Percentiles rank a stretch among this genome's conserved stretches.
These are phyloP conservation scores for Gaultheria prostrata DNA, from an alignment of 148 eudicot species.

Conservation along the genomic window DNA sequence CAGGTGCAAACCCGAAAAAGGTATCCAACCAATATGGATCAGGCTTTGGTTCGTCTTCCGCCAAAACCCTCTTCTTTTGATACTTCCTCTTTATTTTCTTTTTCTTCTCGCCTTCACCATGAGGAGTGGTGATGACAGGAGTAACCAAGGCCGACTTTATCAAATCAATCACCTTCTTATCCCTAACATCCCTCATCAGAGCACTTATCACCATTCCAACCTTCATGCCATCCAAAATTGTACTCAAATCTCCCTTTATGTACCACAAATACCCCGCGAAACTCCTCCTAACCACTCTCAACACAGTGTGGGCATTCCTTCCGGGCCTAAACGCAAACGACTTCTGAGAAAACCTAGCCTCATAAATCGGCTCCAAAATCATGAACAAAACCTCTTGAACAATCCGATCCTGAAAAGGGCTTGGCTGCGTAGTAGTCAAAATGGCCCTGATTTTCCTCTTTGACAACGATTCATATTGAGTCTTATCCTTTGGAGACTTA, in stretches of 20 bases:
- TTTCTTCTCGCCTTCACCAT: constrained; percentile 49
- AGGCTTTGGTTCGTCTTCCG: constrained; percentile 94
- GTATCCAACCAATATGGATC: constrained; percentile 89
- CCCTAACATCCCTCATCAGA: constrained; percentile 85
- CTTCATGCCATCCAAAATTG: constrained; percentile 87
- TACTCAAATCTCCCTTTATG: constrained; percentile 85
- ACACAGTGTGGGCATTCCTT: constrained; percentile 73
- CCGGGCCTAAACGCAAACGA: constrained; percentile 96
- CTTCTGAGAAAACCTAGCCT: constrained; percentile 75
- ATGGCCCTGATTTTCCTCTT: constrained; percentile 82
- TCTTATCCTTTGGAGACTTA: constrained; percentile 81
- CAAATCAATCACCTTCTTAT: constrained; percentile 88
- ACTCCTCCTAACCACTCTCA: constrained; percentile 78
- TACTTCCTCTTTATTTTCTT: constrained; percentile 72
- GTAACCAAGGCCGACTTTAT: constrained; percentile 70
- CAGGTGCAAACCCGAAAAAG: constrained; percentile 93
- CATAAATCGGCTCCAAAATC: constrained; percentile 89
- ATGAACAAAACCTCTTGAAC: constrained; percentile 91
- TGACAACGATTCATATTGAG: constrained; percentile 71
- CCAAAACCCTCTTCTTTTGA: constrained; percentile 82
- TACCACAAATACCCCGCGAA: constrained; percentile 97
- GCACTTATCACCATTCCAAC: constrained; percentile 80
- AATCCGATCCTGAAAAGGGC: constrained; percentile 79
- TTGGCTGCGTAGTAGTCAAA: constrained; percentile 74
- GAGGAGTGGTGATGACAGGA: constrained; percentile 61